These are phyloP conservation scores for Fraxinus albicans DNA, from an alignment of 305 asterid species.

Conservation along the genomic window DNA sequence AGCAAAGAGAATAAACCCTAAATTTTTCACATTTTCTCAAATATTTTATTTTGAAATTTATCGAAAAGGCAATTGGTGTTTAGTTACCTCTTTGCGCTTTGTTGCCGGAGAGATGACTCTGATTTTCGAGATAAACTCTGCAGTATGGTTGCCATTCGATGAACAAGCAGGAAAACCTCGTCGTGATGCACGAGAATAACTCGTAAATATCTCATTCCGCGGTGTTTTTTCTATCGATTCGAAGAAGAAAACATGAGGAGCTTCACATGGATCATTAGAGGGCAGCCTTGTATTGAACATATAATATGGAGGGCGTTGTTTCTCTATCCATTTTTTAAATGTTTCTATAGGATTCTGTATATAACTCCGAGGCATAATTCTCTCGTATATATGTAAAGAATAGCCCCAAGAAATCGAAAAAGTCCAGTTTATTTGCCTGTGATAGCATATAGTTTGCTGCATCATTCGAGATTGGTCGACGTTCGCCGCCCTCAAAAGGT, in stretches of 20 bases:
- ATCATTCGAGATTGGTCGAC: constrained; percentile 43
- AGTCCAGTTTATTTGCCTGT: constrained; percentile 38
- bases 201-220: constrained; percentile 14
- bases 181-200: constrained; percentile 23
- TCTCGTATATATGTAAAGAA: constrained; percentile 41
- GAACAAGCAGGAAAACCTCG: constrained; percentile 26
- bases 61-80: background rate
- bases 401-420: constrained; percentile 61
- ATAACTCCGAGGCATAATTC: constrained; percentile 40
- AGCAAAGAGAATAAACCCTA: no score
- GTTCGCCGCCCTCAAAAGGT: constrained; percentile 43
- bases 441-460: constrained; percentile 50
- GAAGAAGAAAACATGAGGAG: constrained; percentile 60
- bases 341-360: constrained; percentile 42
- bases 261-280: constrained; percentile 45
- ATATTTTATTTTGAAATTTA: background rate
- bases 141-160: constrained; percentile 21
- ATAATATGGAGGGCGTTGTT: constrained; percentile 36
- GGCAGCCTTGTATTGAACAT: constrained; percentile 61
- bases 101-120: constrained; percentile 29
- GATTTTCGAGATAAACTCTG: constrained; percentile 26
- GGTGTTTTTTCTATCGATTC: constrained; percentile 3
- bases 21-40: background rate
- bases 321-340: constrained; percentile 33
- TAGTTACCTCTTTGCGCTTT: constrained; percentile 34